phyloP scores from a whole-genome alignment of 2,329 filamentous ascomycete species.

The Arthrinium phaeospermum region DNA sequence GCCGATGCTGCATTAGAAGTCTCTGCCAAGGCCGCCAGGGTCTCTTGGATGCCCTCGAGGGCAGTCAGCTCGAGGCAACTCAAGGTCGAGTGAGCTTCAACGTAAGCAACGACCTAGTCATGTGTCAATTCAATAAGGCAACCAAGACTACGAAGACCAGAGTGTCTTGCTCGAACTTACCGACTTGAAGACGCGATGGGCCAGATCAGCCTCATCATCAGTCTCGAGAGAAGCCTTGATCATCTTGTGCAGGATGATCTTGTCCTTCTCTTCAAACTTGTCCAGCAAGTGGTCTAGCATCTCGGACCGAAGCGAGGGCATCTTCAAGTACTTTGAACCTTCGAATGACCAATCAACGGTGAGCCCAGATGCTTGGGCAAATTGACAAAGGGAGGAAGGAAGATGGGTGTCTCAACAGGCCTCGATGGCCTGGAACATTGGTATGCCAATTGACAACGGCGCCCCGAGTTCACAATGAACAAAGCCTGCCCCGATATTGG shows the following conservation, averaged over 20 bases:
- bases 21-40: not conserved
- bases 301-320: not conserved
- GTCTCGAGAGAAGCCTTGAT: not conserved
- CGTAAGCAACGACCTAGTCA: not conserved
- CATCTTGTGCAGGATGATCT: slow-evolving; percentile 4
- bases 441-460: not conserved
- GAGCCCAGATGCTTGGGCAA: not conserved
- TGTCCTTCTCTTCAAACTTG: slow-evolving; percentile 10
- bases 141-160: too few species aligned
- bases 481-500: not conserved
- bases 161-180: not conserved
- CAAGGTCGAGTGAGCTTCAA: not conserved
- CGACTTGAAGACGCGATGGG: not conserved
- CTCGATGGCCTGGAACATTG: not conserved
- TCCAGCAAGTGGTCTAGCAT: slow-evolving; percentile 1
- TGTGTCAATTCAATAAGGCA: not conserved
- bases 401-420: not conserved
- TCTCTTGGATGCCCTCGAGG: not conserved
- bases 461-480: not conserved
- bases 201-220: not conserved
- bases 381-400: not conserved
- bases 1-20: not conserved
- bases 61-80: not conserved
- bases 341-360: not conserved
- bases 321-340: not conserved